Evolutionary conservation across 805 yeast genomes (phyloP).

Genomic region (Soucietia sequanensis): DNA sequence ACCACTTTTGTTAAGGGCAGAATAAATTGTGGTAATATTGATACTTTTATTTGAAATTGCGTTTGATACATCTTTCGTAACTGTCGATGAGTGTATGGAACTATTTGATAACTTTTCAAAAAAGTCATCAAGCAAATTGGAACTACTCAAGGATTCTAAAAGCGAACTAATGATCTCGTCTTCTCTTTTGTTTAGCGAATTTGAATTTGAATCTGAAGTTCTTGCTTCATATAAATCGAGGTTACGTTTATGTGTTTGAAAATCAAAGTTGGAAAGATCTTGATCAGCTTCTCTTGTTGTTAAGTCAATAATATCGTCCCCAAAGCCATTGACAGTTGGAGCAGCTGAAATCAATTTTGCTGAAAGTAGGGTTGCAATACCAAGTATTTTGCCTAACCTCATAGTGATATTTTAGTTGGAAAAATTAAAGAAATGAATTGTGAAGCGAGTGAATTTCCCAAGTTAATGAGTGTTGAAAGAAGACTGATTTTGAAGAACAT

Average conservation of each 20-base stretch:
- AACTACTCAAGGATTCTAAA: constrained; percentile 14
- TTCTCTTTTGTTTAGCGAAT: constrained; percentile 3
- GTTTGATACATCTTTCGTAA: constrained; percentile 12
- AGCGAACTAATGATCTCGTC: constrained; percentile 12
- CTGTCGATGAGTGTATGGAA: constrained; percentile 13
- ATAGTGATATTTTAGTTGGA: constrained; percentile 8
- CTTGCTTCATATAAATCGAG: too few species aligned
- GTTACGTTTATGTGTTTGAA: background rate
- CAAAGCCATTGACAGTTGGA: constrained; percentile 10
- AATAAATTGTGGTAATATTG: constrained; percentile 12
- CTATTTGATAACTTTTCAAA: constrained; percentile 13
- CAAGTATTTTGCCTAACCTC: constrained; percentile 17
- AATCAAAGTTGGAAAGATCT: background rate
- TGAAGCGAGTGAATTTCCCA: too few species aligned
- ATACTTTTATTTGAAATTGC: constrained; percentile 13
- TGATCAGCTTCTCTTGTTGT: constrained; percentile 4
- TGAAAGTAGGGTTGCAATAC: constrained; percentile 15
- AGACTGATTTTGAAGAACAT: too few species aligned
- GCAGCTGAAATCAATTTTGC: constrained; percentile 22
- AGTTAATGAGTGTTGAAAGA: too few species aligned
- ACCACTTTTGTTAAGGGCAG: constrained; percentile 7
- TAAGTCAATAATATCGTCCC: constrained; percentile 3
- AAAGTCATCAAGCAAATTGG: constrained; percentile 13
- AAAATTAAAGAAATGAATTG: too few species aligned
- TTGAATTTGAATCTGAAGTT: too few species aligned